A percentile compares a stretch with the other conserved stretches of the same genome.
phyloP scores from a whole-genome alignment of 192 early-diverging fungal genomes.

The Powellomyces hirtus region DNA sequence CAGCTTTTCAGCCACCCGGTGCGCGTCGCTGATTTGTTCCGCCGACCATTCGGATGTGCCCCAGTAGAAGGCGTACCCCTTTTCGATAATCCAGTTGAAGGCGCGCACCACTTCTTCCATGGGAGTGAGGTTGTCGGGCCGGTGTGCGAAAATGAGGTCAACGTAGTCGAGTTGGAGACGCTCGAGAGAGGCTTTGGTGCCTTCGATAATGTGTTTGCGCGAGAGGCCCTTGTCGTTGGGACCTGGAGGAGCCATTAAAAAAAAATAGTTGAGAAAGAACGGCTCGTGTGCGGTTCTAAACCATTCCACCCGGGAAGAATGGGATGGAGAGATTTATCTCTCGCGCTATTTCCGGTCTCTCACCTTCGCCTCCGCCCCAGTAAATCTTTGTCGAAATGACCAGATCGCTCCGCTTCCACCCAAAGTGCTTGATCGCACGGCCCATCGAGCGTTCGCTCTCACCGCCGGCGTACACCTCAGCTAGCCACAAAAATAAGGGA shows the following conservation, averaged over 20 bases:
- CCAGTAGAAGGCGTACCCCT: conserved; percentile 82
- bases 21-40: conserved; percentile 53
- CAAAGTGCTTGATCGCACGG: conserved; percentile 71
- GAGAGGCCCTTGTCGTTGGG: conserved; percentile 78
- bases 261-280: too few relatives aligned
- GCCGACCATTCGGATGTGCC: conserved; percentile 76
- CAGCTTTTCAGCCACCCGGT: conserved; percentile 63
- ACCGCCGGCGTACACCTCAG: conserved; percentile 60
- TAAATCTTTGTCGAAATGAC: conserved; percentile 77
- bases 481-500: conserved; percentile 1
- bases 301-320: too few relatives aligned
- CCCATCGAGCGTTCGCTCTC: conserved; percentile 77
- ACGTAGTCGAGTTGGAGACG: conserved; percentile 60
- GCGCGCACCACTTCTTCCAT: conserved; percentile 86
- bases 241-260: too few relatives aligned
- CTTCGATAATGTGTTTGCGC: conserved; percentile 83
- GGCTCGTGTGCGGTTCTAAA: too few relatives aligned
- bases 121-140: conserved; percentile 71
- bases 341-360: too few relatives aligned
- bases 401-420: conserved; percentile 66
- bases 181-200: conserved; percentile 66
- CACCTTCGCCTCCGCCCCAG: conserved; percentile 35
- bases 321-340: too few relatives aligned
- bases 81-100: conserved; percentile 78
- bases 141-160: conserved; percentile 76